A percentile compares a stretch with the other conserved stretches of the same genome.
phyloP scores from a whole-genome alignment of 2,329 filamentous ascomycete species.

The Fusarium keratoplasticum region DNA sequence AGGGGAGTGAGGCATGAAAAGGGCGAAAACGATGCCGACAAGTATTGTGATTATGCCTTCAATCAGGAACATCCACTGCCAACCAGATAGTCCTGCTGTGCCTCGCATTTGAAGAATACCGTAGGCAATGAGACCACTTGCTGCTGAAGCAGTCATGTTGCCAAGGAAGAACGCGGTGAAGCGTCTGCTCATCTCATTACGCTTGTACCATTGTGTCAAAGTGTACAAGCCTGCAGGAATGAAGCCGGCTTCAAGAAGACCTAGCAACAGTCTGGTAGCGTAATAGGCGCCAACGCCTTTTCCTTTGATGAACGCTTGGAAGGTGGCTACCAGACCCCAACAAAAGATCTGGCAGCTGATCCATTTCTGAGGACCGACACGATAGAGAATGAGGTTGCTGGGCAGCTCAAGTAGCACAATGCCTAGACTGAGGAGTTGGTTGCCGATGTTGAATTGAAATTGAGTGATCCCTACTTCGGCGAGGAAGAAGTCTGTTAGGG shows the following conservation, averaged over 20 bases:
- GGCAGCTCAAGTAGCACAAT: conserved; percentile 7
- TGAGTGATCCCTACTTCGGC: conserved; percentile 58
- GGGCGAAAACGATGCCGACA: conserved; percentile 45
- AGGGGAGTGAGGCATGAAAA: conserved; percentile 18
- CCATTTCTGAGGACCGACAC: conserved; percentile 56
- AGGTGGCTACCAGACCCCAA: conserved; percentile 50
- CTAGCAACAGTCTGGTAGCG: conserved; percentile 51
- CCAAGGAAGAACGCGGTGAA: conserved; percentile 58
- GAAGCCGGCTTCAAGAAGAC: conserved; percentile 54
- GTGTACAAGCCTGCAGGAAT: conserved; percentile 60
- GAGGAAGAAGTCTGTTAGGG: conserved; percentile 55
- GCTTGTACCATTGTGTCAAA: conserved; percentile 59
- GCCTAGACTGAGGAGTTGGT: conserved; percentile 55
- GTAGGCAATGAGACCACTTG: conserved; percentile 55
- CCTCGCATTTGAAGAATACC: conserved; percentile 46
- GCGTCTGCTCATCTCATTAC: conserved; percentile 55
- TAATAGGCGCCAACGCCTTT: conserved; percentile 40
- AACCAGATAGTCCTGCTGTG: conserved; percentile 52
- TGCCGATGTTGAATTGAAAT: conserved; percentile 60
- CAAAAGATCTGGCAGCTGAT: conserved; percentile 43
- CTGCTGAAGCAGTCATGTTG: conserved; percentile 54
- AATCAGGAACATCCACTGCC: conserved; percentile 58
- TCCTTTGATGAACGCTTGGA: conserved; percentile 48
- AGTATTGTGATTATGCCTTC: conserved; percentile 48
- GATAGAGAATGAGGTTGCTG: conserved; percentile 43